Percentiles rank a stretch among this genome's conserved stretches.
Conservation (phyloP, 257 asterid genomes). For the Handroanthus guayacan region DNA sequence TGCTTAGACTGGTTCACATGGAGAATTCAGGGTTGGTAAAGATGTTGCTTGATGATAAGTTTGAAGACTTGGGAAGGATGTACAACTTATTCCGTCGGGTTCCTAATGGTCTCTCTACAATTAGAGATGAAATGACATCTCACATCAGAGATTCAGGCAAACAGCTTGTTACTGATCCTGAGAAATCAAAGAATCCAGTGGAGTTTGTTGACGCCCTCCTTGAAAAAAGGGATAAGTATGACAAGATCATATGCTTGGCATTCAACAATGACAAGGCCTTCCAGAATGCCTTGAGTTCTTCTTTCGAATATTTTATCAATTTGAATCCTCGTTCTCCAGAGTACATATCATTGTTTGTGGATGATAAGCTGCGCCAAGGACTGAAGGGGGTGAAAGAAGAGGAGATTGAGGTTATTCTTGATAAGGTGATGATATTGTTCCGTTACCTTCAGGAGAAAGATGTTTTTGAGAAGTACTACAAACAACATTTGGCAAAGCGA, state of each 20-base stretch:
- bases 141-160: conserved; percentile 86
- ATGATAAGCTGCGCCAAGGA: conserved; percentile 84
- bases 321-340: conserved; percentile 91
- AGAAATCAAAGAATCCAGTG: conserved; percentile 85
- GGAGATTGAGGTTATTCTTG: conserved; percentile 79
- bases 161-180: conserved; percentile 91
- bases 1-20: conserved; percentile 84
- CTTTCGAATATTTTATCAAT: conserved; percentile 87
- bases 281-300: conserved; percentile 88
- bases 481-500: conserved; percentile 89
- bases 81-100: conserved; percentile 76
- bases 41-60: conserved; percentile 82
- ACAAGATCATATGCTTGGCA: conserved; percentile 67
- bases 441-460: conserved; percentile 95
- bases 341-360: conserved; percentile 84
- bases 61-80: conserved; percentile 87
- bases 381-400: conserved; percentile 88
- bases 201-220: conserved; percentile 83
- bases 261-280: conserved; percentile 83
- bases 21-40: conserved; percentile 86
- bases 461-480: conserved; percentile 89
- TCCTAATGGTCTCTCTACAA: conserved; percentile 69
- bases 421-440: conserved; percentile 91
- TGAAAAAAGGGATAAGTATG: conserved; percentile 78
- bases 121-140: conserved; percentile 81